Conservation (phyloP, 257 asterid genomes). For the Gentiana dahurica region DNA sequence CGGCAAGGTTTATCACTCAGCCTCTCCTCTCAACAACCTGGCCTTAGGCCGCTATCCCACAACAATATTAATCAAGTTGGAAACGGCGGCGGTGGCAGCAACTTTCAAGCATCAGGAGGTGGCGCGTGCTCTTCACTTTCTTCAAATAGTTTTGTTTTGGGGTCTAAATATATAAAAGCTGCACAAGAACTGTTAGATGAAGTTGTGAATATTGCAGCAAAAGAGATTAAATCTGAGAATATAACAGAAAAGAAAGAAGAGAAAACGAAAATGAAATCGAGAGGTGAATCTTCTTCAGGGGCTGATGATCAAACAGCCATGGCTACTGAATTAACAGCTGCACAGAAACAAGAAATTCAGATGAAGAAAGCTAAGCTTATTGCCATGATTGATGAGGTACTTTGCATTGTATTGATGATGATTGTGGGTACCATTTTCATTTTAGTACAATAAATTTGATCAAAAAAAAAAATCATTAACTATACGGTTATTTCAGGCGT, state of each 20-base stretch:
- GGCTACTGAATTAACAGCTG: conserved; percentile 34
- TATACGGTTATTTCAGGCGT: no score
- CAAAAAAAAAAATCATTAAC: no score
- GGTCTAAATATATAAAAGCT: conserved; percentile 55
- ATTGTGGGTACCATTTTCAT: no score
- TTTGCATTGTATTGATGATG: no score
- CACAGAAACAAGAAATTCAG: conserved; percentile 72
- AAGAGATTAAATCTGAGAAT: conserved; percentile 7
- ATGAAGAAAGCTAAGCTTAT: conserved; percentile 66
- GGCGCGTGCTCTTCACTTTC: conserved; percentile 21
- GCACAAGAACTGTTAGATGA: conserved; percentile 65
- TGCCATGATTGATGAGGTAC: conserved; percentile 71
- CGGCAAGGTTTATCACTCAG: conserved; percentile 52
- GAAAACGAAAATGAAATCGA: conserved; percentile 14
- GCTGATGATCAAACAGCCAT: conserved; percentile 9
- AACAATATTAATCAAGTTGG: conserved; percentile 9
- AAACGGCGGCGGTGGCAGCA: conserved; percentile 12
- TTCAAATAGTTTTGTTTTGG: conserved; percentile 25
- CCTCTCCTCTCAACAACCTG: conserved; percentile 39
- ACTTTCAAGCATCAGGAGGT: conserved; percentile 10
- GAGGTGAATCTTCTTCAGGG: conserved; percentile 1
- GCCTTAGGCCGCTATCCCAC: conserved; percentile 17
- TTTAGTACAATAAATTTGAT: no score
- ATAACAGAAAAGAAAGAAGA: conserved; percentile 9
- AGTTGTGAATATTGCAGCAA: conserved; percentile 36